These are phyloP conservation scores for Phytomonas francai DNA, from an alignment of 208 protist species.

Conservation along the genomic window DNA sequence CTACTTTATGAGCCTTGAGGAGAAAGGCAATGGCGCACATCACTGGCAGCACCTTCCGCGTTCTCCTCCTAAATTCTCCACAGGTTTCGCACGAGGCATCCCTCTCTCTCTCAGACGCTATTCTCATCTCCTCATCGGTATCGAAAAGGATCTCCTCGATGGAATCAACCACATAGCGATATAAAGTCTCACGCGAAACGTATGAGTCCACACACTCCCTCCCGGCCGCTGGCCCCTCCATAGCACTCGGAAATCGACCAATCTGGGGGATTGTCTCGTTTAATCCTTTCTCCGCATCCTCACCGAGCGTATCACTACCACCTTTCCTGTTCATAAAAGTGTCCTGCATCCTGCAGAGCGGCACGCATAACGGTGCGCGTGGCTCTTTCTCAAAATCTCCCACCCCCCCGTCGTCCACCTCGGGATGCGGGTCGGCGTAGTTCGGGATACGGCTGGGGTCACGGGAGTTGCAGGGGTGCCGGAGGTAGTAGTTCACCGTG, in stretches of 20 bases:
- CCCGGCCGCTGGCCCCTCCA: not conserved
- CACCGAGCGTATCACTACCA: not conserved
- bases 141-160: constrained; percentile 76
- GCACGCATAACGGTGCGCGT: constrained; percentile 4
- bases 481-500: constrained; percentile 82
- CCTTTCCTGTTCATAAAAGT: not conserved
- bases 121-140: constrained; percentile 76
- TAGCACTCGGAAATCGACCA: not conserved
- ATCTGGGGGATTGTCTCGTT: not conserved
- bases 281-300: not conserved
- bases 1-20: constrained; percentile 19
- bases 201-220: constrained; percentile 26
- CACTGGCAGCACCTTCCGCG: constrained; percentile 62
- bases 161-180: constrained; percentile 65
- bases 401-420: constrained; percentile 16
- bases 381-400: not conserved
- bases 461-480: constrained; percentile 59
- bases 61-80: constrained; percentile 14
- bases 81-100: not conserved
- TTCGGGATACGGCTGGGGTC: constrained; percentile 68
- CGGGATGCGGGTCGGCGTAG: constrained; percentile 28
- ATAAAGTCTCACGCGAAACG: constrained; percentile 68
- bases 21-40: constrained; percentile 78
- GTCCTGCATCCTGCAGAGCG: constrained; percentile 3
- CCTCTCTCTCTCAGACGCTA: constrained; percentile 30